Percentiles rank a stretch among this genome's conserved stretches.
These are phyloP conservation scores for Blastobotrys illinoisensis DNA, from an alignment of 1,139 yeast genomes.

Conservation along the genomic window DNA sequence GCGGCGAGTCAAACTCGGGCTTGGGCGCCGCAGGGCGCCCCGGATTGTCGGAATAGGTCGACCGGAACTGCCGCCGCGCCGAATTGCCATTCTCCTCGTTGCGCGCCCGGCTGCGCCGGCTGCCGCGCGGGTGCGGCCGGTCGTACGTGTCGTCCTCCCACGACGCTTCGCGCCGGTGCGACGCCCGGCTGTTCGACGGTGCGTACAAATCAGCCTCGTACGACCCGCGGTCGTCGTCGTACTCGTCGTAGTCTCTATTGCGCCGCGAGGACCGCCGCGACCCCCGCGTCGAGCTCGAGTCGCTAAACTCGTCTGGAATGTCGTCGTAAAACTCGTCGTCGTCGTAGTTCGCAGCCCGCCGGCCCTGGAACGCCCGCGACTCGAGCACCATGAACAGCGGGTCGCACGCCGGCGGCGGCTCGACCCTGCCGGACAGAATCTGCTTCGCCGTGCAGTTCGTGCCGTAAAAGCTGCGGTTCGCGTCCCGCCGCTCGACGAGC, in stretches of 20 bases:
- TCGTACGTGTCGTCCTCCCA: constrained; percentile 90
- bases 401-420: constrained; percentile 91
- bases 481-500: constrained; percentile 90
- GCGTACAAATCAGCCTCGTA: neutral
- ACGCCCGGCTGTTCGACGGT: neutral
- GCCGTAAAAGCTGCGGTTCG: constrained; percentile 92
- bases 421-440: constrained; percentile 79
- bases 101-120: constrained; percentile 16
- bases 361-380: constrained; percentile 72
- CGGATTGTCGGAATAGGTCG: constrained; percentile 30
- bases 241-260: constrained; percentile 40
- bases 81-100: constrained; percentile 27
- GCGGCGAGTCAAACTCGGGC: constrained; percentile 34
- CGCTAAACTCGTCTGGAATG: constrained; percentile 51
- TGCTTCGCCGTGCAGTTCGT: constrained; percentile 76
- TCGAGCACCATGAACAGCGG: constrained; percentile 81
- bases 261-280: constrained; percentile 22
- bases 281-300: constrained; percentile 23
- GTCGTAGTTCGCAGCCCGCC: constrained; percentile 48
- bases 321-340: constrained; percentile 66
- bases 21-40: constrained; percentile 46
- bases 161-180: constrained; percentile 33
- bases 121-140: constrained; percentile 27
- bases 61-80: constrained; percentile 29
- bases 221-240: constrained; percentile 37